phyloP scores from a whole-genome alignment of 441 rosid genomes.

The Pelargonium citronellum region DNA sequence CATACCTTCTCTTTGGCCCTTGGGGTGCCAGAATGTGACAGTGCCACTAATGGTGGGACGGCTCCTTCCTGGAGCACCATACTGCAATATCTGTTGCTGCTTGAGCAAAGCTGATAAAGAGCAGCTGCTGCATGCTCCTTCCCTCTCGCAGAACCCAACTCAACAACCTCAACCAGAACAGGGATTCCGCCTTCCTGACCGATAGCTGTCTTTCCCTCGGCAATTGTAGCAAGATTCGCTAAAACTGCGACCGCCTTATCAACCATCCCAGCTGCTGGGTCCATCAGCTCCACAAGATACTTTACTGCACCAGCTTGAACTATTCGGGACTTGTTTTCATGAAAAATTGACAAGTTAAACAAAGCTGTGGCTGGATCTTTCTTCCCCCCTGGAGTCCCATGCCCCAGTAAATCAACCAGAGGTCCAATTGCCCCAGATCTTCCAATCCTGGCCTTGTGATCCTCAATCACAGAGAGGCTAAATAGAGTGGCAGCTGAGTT shows the following conservation, averaged over 20 bases:
- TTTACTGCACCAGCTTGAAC: constrained; percentile 79
- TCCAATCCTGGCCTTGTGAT: constrained; percentile 73
- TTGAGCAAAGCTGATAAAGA: constrained; percentile 66
- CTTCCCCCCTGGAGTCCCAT: constrained; percentile 77
- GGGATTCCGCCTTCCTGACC: constrained; percentile 77
- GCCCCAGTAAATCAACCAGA: constrained; percentile 72
- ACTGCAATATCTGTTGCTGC: constrained; percentile 48
- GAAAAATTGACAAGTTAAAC: constrained; percentile 69
- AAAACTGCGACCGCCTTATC: constrained; percentile 90
- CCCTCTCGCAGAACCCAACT: constrained; percentile 85
- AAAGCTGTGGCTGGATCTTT: constrained; percentile 86
- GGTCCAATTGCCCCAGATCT: constrained; percentile 76
- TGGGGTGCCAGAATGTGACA: constrained; percentile 73
- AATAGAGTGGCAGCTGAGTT: constrained; percentile 84
- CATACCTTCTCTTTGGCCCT: constrained; percentile 82
- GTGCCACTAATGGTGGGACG: constrained; percentile 81
- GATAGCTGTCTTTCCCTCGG: constrained; percentile 66
- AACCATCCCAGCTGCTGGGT: constrained; percentile 87
- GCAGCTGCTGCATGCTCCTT: constrained; percentile 96
- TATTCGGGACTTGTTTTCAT: constrained; percentile 66
- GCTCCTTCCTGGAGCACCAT: constrained; percentile 84
- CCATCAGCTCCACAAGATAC: constrained; percentile 83
- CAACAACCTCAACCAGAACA: constrained; percentile 81
- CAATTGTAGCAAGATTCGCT: constrained; percentile 78
- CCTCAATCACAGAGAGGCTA: constrained; percentile 75